Evolutionary conservation across 805 yeast genomes (phyloP).

Genomic region (Zygosaccharomyces bailii): DNA sequence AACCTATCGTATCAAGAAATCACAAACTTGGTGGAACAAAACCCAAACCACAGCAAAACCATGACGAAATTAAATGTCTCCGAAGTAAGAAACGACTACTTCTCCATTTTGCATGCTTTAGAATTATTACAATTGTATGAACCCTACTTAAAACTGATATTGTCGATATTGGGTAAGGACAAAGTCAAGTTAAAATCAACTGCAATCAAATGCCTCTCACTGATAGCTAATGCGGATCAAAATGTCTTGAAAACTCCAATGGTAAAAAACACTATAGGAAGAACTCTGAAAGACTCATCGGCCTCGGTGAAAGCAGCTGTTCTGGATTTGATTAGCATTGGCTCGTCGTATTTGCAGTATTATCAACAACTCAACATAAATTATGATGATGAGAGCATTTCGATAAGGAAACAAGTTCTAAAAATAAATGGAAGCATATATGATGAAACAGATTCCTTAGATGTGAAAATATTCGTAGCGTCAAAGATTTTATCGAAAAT

Average conservation of each 20-base stretch:
- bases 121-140: slow-evolving; percentile 45
- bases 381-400: slow-evolving; percentile 55
- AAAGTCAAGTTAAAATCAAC: slow-evolving; percentile 55
- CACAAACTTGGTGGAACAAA: slow-evolving; percentile 1
- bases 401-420: slow-evolving; percentile 62
- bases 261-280: slow-evolving; percentile 51
- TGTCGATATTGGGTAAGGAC: slow-evolving; percentile 46
- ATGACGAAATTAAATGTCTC: background rate
- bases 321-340: slow-evolving; percentile 55
- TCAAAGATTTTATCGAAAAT: slow-evolving; percentile 51
- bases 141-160: slow-evolving; percentile 47
- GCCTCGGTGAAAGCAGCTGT: slow-evolving; percentile 76
- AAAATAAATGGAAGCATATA: slow-evolving; percentile 50
- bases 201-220: slow-evolving; percentile 62
- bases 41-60: background rate
- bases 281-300: slow-evolving; percentile 54
- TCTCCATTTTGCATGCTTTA: slow-evolving; percentile 24
- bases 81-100: slow-evolving; percentile 16
- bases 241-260: slow-evolving; percentile 46
- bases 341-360: slow-evolving; percentile 39
- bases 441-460: slow-evolving; percentile 30
- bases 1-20: slow-evolving; percentile 7
- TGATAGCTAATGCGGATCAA: slow-evolving; percentile 52
- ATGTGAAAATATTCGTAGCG: slow-evolving; percentile 42
- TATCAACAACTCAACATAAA: slow-evolving; percentile 45